phyloP scores from a whole-genome alignment of 1,284 basidiomycete species.

The Rhodotorula sp. region DNA sequence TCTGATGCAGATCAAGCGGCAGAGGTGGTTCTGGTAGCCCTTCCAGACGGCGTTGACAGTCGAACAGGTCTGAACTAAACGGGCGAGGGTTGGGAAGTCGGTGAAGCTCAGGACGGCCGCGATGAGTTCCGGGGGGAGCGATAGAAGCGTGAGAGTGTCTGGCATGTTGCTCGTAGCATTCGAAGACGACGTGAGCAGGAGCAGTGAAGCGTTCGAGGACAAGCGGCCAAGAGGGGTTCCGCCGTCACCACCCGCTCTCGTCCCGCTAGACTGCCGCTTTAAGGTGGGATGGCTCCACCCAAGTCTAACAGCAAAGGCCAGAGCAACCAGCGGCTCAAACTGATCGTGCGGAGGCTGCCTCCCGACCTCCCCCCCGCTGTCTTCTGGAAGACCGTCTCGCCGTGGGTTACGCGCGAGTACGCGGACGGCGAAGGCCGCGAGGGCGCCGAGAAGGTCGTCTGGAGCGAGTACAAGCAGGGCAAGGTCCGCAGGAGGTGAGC shows the following conservation, averaged over 20 bases:
- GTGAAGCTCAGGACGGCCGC: not conserved
- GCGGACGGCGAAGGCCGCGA: conserved; percentile 65
- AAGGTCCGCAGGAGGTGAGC: conserved; percentile 35
- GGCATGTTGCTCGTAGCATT: too few relatives aligned
- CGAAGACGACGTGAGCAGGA: not conserved
- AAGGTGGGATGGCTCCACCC: conserved; percentile 4
- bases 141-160: not conserved
- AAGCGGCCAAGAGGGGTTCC: not conserved
- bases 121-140: conserved; percentile 12
- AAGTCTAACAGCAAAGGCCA: conserved; percentile 12
- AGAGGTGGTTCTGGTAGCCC: conserved; percentile 2
- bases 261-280: not conserved
- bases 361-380: conserved; percentile 86
- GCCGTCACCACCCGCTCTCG: not conserved
- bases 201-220: not conserved
- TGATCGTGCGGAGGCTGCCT: conserved; percentile 81
- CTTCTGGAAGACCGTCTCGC: conserved; percentile 86
- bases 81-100: conserved; percentile 14
- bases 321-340: conserved; percentile 64
- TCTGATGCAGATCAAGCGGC: conserved; percentile 12
- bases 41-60: conserved; percentile 2
- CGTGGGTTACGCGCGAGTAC: conserved; percentile 77
- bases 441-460: conserved; percentile 59
- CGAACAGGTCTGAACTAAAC: not conserved
- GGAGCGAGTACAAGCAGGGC: conserved; percentile 56